Percentiles rank a stretch among this genome's conserved stretches.
These are phyloP conservation scores for Coniochaeta sp. DNA, from an alignment of 2,329 filamentous ascomycete species.

Conservation along the genomic window DNA sequence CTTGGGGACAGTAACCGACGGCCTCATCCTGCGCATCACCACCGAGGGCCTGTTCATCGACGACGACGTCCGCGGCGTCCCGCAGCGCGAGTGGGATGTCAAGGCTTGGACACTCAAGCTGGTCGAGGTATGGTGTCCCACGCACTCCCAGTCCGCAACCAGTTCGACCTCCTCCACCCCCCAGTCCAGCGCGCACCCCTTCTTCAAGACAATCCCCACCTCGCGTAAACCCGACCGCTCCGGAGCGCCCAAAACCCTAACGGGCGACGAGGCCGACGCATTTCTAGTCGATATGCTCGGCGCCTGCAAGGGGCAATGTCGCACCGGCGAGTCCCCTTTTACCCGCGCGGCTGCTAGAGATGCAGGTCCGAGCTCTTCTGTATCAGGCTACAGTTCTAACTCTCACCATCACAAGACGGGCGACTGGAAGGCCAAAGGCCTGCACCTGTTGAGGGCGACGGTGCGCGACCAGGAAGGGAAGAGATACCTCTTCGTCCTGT, in stretches of 20 bases:
- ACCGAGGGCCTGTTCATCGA: conserved; percentile 96
- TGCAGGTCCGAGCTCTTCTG: conserved; percentile 9
- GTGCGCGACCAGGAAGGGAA: conserved; percentile 61
- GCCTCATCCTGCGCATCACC: conserved; percentile 83
- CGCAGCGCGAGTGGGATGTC: conserved; percentile 97
- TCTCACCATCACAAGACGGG: conserved; percentile 38
- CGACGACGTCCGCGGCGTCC: conserved; percentile 82
- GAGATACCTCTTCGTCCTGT: conserved; percentile 57
- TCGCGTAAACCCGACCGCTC: conserved; percentile 40
- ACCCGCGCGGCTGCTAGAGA: conserved; percentile 3
- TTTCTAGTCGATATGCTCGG: conserved; percentile 56
- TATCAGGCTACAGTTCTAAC: conserved; percentile 28
- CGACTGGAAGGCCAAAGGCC: conserved; percentile 45
- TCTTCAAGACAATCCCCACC: conserved; percentile 39
- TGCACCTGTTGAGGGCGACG: conserved; percentile 58
- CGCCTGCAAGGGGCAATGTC: conserved; percentile 59
- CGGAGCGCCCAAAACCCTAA: conserved; percentile 43
- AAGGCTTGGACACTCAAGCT: conserved; percentile 96
- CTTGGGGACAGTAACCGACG: conserved; percentile 81
- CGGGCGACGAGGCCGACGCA: conserved; percentile 59
- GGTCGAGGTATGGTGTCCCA: conserved; percentile 79
- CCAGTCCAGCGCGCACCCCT: conserved; percentile 30
- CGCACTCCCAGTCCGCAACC: conserved; percentile 50
- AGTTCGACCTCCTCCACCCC: conserved; percentile 26
- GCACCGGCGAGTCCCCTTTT: conserved; percentile 36